Evolutionary conservation across 441 rosid genomes (phyloP), one percentile per base, ranked within the genome.

Genomic region (Bruguiera hainesii): DNA sequence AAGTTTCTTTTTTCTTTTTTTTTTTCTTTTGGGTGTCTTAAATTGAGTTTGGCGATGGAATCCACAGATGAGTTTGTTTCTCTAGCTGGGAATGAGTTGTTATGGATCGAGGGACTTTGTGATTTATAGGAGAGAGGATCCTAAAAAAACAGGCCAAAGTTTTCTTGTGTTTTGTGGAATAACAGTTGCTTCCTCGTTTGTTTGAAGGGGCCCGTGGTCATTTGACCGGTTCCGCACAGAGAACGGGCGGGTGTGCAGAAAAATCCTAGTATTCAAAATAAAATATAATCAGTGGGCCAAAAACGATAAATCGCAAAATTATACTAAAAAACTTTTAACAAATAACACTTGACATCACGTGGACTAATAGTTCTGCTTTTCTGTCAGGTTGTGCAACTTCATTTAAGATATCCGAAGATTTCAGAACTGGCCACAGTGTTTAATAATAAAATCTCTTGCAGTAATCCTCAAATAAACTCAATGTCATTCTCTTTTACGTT

Each of bases 51-150:
- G 58, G 25, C 5, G 2, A 1, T 15, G 10, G 29, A 7, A 10
- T 60, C 61, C 57, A 3, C 19, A 4, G 55, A 21, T 0, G 33
- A 56, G 62, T 30, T 48, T 33, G 51, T 1, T 18, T 50, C 28
- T 50, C 30, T 51, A 58, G 19, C 5, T 10, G 48, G 58, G 1
- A 6, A 39, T 20, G 39, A 30, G 63, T 23, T 42, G 35, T 19
- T 56, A 20, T 31, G 29, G 48, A 72, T 46, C 35, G 29, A 72
- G 67, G 61, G 53, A 56, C 57, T 60, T 11, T 23, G 19, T 7
- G 63, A 50, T 58, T 5, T 58, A 26, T 48, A 28, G 21, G 56
- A 52, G 3, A 8, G 19, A 8, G 19, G 18, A 21, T 29, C 13
- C 25, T 13, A 11, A 6, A 19, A 20, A 16, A 48, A 18, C 26